A percentile compares a stretch with the other conserved stretches of the same genome.
These are phyloP conservation scores for Avena eriantha DNA, from an alignment of 176 grass and related monocot species.

Conservation along the genomic window DNA sequence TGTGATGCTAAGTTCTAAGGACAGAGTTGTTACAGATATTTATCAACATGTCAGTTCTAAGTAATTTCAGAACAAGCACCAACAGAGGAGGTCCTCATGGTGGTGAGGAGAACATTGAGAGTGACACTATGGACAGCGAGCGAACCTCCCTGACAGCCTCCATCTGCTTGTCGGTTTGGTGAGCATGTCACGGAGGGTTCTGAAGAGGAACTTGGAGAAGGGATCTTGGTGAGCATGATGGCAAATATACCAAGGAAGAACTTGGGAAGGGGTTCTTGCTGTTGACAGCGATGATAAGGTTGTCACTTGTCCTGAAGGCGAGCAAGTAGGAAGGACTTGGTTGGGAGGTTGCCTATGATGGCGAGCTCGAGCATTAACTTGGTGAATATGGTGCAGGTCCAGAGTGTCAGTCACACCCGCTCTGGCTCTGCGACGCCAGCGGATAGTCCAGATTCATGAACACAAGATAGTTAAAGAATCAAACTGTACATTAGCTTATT, in stretches of 20 bases:
- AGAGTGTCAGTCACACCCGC: neutral
- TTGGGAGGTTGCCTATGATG: neutral
- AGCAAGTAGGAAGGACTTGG: constrained; percentile 13
- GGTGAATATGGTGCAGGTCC: neutral
- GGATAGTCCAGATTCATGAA: neutral
- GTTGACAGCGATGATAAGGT: neutral
- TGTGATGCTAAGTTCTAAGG: constrained; percentile 15
- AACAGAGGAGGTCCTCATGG: neutral
- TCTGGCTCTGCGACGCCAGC: neutral
- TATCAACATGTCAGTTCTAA: constrained; percentile 1
- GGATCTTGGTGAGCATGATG: constrained; percentile 14
- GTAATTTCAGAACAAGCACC: neutral
- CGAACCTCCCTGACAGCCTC: neutral
- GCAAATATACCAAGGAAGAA: neutral
- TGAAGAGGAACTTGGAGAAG: neutral
- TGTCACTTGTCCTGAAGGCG: neutral
- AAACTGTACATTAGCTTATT: neutral
- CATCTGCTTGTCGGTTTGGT: neutral
- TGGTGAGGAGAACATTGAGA: neutral
- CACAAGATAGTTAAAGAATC: neutral
- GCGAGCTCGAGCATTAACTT: neutral
- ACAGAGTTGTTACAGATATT: constrained; percentile 22
- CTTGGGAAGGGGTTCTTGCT: neutral
- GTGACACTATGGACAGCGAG: neutral
- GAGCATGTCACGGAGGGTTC: neutral